Conservation (phyloP, 2,329 filamentous ascomycete genomes). For the Atkinsonella hypoxylon region DNA sequence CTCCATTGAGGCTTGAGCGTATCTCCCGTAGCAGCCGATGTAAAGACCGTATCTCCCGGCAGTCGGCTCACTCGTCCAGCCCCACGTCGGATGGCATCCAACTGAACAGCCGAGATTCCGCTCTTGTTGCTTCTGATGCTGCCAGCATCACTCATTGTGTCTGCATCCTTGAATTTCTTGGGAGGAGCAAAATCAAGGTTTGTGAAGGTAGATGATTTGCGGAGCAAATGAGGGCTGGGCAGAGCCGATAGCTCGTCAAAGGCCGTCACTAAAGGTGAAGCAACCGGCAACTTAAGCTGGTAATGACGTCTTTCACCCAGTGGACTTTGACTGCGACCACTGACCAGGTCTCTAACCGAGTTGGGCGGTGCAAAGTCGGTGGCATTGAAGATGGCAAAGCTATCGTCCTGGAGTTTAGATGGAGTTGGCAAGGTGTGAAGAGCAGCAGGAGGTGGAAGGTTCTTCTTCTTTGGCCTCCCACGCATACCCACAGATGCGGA, state of each 20-base stretch:
- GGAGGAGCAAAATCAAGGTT: constrained; percentile 71
- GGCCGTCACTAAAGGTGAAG: constrained; percentile 68
- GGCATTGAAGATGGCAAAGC: constrained; percentile 53
- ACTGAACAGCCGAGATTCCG: constrained; percentile 61
- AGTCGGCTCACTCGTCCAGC: constrained; percentile 80
- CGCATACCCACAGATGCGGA: constrained; percentile 45
- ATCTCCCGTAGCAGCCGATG: constrained; percentile 52
- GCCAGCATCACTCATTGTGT: constrained; percentile 51
- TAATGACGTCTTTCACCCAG: constrained; percentile 58
- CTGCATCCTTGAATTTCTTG: constrained; percentile 54
- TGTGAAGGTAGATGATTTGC: constrained; percentile 70
- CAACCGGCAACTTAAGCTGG: constrained; percentile 57
- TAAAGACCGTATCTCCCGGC: constrained; percentile 71
- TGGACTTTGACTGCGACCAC: constrained; percentile 56
- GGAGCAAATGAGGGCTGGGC: constrained; percentile 74
- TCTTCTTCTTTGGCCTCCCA: constrained; percentile 29
- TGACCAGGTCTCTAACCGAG: constrained; percentile 51
- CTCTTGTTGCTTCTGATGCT: constrained; percentile 54
- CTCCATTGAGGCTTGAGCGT: constrained; percentile 48
- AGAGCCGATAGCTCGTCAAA: constrained; percentile 80
- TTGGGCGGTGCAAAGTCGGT: constrained; percentile 81
- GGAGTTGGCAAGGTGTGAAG: constrained; percentile 75
- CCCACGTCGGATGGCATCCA: constrained; percentile 63
- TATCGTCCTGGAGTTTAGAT: constrained; percentile 71
- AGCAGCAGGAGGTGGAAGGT: constrained; percentile 56